Evolutionary conservation across 495 filamentous ascomycete genomes (phyloP).

Genomic region (Penicillium herquei): DNA sequence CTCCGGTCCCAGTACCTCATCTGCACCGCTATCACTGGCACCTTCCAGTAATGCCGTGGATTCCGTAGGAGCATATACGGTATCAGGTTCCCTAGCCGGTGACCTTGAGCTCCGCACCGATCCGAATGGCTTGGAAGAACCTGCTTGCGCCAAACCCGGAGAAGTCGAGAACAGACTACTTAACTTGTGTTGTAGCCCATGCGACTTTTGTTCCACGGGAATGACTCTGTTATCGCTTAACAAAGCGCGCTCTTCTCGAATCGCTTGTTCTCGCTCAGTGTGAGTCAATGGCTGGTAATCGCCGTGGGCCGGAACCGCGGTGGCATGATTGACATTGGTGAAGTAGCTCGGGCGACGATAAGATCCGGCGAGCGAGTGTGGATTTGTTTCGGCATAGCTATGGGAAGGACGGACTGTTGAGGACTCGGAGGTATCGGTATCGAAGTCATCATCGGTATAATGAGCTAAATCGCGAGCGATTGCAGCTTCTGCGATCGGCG

Average conservation of each 20-base stretch:
- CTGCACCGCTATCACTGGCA: conserved; percentile 15
- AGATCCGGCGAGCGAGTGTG: conserved; percentile 62
- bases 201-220: conserved; percentile 54
- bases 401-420: conserved; percentile 47
- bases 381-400: conserved; percentile 31
- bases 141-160: conserved; percentile 4
- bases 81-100: conserved; percentile 8
- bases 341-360: conserved; percentile 68
- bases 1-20: conserved; percentile 23
- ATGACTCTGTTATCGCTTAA: conserved; percentile 76
- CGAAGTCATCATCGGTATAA: conserved; percentile 48
- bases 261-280: conserved; percentile 60
- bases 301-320: conserved; percentile 40
- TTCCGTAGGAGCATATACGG: conserved; percentile 35
- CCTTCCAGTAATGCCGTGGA: conserved; percentile 49
- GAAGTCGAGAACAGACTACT: conserved; percentile 28
- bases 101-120: conserved; percentile 15
- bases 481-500: conserved; percentile 64
- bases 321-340: conserved; percentile 55
- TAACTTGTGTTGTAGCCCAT: conserved; percentile 27
- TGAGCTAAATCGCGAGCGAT: conserved; percentile 70
- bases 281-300: conserved; percentile 55
- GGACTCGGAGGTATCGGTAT: conserved; percentile 45
- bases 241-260: conserved; percentile 70
- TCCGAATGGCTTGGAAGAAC: conserved; percentile 10